Conservation (phyloP, 495 filamentous ascomycete species). For the Pseudotulostoma volvatum region DNA sequence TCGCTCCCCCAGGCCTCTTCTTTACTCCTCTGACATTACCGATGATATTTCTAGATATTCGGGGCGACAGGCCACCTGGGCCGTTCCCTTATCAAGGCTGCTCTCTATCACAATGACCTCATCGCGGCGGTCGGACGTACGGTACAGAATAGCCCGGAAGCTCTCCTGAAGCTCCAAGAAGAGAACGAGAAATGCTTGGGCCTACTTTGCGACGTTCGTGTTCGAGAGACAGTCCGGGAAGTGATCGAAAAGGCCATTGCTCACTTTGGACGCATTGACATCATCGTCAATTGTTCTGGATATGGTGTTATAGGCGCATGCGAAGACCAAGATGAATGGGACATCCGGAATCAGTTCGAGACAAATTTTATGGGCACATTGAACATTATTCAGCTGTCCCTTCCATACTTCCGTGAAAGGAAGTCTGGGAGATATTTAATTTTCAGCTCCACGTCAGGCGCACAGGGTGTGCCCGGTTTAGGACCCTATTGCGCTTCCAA, state of each 20-base stretch:
- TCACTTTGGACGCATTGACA: slow-evolving; percentile 68
- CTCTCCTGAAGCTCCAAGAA: slow-evolving; percentile 42
- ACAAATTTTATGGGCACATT: slow-evolving; percentile 92
- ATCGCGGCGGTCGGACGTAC: slow-evolving; percentile 76
- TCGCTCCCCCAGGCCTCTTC: slow-evolving; percentile 3
- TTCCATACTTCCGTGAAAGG: slow-evolving; percentile 73
- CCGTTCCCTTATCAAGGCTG: slow-evolving; percentile 68
- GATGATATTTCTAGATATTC: slow-evolving; percentile 44
- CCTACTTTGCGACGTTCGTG: slow-evolving; percentile 76
- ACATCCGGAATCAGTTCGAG: slow-evolving; percentile 90
- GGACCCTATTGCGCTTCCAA: slow-evolving; percentile 94
- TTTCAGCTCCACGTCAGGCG: slow-evolving; percentile 80
- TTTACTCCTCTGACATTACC: background rate
- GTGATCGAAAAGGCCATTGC: slow-evolving; percentile 52
- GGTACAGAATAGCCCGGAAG: slow-evolving; percentile 58
- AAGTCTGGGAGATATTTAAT: slow-evolving; percentile 71
- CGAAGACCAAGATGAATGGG: slow-evolving; percentile 91
- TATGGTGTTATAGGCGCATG: slow-evolving; percentile 92
- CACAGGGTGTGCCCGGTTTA: slow-evolving; percentile 76
- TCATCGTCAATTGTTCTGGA: slow-evolving; percentile 80
- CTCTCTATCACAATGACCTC: slow-evolving; percentile 67
- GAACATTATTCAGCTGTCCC: slow-evolving; percentile 80
- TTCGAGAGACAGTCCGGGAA: slow-evolving; percentile 54
- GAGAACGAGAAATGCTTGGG: slow-evolving; percentile 50
- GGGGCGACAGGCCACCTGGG: slow-evolving; percentile 94